Evolutionary conservation across 192 early-diverging fungal species (phyloP).

Genomic region (Linnemannia exigua): DNA sequence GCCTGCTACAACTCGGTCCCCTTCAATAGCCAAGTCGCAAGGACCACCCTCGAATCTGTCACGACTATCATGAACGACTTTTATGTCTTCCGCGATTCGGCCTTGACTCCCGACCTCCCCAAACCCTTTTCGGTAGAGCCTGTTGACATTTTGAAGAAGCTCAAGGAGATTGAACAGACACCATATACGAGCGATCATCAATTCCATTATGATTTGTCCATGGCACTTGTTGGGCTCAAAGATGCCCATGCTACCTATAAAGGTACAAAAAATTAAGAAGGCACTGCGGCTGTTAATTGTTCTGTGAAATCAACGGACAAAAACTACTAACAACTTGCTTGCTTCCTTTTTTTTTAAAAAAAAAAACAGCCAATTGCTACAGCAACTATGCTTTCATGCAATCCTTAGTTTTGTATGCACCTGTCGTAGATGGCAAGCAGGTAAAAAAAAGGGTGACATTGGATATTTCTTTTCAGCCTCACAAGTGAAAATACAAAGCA

Average conservation of each 20-base stretch:
- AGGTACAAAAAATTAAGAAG: too few relatives aligned
- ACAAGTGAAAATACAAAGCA: too few relatives aligned
- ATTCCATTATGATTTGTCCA: slow-evolving; percentile 19
- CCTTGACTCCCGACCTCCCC: slow-evolving; percentile 3
- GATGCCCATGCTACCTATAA: slow-evolving; percentile 35
- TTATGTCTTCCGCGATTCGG: slow-evolving; percentile 25
- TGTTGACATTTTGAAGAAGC: background rate
- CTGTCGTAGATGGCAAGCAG: slow-evolving; percentile 29
- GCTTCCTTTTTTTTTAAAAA: background rate
- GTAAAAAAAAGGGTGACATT: background rate
- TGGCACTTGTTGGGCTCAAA: background rate
- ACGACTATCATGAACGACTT: slow-evolving; percentile 15
- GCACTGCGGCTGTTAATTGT: too few relatives aligned
- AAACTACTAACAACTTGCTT: too few relatives aligned
- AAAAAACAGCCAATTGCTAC: slow-evolving; percentile 42
- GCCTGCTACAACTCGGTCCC: slow-evolving; percentile 21
- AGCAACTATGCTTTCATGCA: slow-evolving; percentile 16
- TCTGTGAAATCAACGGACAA: too few relatives aligned
- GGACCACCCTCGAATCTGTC: background rate
- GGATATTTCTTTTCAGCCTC: background rate
- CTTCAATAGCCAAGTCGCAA: background rate
- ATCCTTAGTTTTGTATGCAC: slow-evolving; percentile 25
- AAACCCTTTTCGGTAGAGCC: slow-evolving; percentile 13
- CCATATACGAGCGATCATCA: slow-evolving; percentile 14
- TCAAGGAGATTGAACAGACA: slow-evolving; percentile 1